A percentile compares a stretch with the other conserved stretches of the same genome.
Evolutionary conservation across 768 basidiomycete genomes (phyloP).

Genomic region (Termitomyces sp.): DNA sequence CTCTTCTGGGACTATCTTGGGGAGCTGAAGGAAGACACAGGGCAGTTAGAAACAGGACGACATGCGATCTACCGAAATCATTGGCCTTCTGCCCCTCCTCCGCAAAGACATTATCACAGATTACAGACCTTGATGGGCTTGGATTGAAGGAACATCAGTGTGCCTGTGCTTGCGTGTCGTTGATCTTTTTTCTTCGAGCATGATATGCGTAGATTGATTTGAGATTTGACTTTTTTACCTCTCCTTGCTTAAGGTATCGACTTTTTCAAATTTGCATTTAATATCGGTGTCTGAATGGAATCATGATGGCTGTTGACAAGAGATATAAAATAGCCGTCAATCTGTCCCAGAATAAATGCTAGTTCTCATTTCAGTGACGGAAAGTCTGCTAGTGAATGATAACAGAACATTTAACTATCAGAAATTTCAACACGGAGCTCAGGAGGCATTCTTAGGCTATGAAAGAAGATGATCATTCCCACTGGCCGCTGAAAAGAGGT

Average conservation of each 20-base stretch:
- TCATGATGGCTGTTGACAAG: neutral
- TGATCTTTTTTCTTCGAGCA: neutral
- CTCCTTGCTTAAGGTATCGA: neutral
- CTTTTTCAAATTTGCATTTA: neutral
- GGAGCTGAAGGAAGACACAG: conserved; percentile 18
- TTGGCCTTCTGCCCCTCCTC: conserved; percentile 12
- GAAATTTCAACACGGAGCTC: neutral
- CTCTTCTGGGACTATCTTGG: conserved; percentile 28
- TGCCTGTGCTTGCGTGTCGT: neutral
- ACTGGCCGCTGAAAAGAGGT: neutral
- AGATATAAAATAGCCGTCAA: neutral
- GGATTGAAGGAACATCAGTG: conserved; percentile 12
- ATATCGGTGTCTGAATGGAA: neutral
- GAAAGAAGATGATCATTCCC: neutral
- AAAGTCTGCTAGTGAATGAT: neutral
- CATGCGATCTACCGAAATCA: conserved; percentile 25
- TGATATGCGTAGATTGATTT: neutral
- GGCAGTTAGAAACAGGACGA: conserved; percentile 16
- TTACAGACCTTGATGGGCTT: conserved; percentile 25
- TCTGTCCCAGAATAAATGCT: neutral
- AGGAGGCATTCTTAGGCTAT: neutral
- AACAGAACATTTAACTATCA: neutral
- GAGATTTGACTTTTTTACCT: neutral
- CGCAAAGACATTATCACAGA: conserved; percentile 28
- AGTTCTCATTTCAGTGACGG: neutral